These are phyloP conservation scores for Boletus rubescentipes DNA, from an alignment of 768 basidiomycete species.

Conservation along the genomic window DNA sequence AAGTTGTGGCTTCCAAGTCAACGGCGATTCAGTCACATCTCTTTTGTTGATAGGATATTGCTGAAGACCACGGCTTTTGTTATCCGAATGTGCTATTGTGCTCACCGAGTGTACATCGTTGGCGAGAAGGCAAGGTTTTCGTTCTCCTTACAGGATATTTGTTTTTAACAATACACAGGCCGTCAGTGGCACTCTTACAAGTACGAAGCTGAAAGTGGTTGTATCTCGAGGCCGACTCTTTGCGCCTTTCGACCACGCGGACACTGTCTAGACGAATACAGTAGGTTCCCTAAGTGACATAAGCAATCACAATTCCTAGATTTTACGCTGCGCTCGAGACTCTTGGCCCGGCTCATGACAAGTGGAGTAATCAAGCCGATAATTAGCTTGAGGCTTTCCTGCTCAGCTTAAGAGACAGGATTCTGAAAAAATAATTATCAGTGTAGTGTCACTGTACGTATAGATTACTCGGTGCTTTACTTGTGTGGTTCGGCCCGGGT, in stretches of 20 bases:
- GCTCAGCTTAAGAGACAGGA: too few species aligned
- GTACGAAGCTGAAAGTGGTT: slow-evolving; percentile 43
- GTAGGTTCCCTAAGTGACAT: slow-evolving; percentile 6
- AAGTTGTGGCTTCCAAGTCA: slow-evolving; percentile 38
- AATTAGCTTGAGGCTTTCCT: too few species aligned
- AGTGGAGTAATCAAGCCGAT: slow-evolving; percentile 30
- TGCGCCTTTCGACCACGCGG: background rate
- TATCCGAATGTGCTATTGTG: too few species aligned
- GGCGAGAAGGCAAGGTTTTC: slow-evolving; percentile 32
- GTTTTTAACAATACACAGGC: slow-evolving; percentile 20
- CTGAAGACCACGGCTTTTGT: slow-evolving; percentile 38
- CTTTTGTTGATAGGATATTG: slow-evolving; percentile 5
- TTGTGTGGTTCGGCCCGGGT: background rate
- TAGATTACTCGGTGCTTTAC: too few species aligned
- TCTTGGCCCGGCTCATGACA: slow-evolving; percentile 47
- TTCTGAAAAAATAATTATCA: slow-evolving; percentile 18
- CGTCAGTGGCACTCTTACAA: slow-evolving; percentile 57
- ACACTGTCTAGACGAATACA: slow-evolving; percentile 23
- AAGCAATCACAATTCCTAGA: background rate
- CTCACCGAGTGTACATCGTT: slow-evolving; percentile 31
- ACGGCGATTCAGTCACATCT: background rate
- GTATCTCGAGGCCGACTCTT: slow-evolving; percentile 23
- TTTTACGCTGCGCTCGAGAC: slow-evolving; percentile 36
- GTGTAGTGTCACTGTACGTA: background rate
- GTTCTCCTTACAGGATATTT: background rate